These are phyloP conservation scores for Hygrophila difformis DNA, from an alignment of 257 asterid species.

Conservation along the genomic window DNA sequence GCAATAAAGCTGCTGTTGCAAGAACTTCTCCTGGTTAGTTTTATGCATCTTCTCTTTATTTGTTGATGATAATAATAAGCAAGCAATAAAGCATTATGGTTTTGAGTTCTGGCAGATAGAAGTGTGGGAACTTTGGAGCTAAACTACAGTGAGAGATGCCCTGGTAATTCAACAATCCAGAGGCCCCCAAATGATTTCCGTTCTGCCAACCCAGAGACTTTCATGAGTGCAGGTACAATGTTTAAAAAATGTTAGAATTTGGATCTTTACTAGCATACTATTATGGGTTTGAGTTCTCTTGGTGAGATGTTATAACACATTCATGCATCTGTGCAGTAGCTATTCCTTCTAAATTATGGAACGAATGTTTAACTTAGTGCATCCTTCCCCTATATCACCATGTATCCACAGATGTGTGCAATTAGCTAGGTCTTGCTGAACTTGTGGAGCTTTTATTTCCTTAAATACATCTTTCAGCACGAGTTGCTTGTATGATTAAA, in stretches of 20 bases:
- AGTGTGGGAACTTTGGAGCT: slow-evolving; percentile 35
- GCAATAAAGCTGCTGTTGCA: slow-evolving; percentile 44
- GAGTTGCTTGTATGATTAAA: no score
- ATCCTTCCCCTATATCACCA: no score
- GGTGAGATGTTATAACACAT: no score
- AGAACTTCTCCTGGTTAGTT: slow-evolving; percentile 73
- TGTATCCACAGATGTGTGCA: no score
- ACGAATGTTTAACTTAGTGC: no score
- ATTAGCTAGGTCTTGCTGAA: no score
- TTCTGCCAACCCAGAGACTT: slow-evolving; percentile 35
- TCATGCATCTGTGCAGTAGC: neutral
- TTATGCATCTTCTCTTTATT: neutral
- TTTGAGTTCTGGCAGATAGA: slow-evolving; percentile 36
- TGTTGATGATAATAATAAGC: neutral
- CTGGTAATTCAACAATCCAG: slow-evolving; percentile 27
- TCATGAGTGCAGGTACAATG: slow-evolving; percentile 40
- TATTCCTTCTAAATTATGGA: neutral
- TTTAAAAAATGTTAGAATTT: neutral
- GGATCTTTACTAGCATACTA: no score
- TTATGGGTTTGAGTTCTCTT: no score
- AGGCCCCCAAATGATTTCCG: slow-evolving; percentile 37
- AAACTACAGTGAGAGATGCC: slow-evolving; percentile 34
- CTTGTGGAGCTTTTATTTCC: no score
- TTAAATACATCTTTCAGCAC: no score
- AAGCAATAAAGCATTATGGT: neutral